phyloP scores from a whole-genome alignment of 169 alveolate species.

The Plasmodium cynomolgi region DNA sequence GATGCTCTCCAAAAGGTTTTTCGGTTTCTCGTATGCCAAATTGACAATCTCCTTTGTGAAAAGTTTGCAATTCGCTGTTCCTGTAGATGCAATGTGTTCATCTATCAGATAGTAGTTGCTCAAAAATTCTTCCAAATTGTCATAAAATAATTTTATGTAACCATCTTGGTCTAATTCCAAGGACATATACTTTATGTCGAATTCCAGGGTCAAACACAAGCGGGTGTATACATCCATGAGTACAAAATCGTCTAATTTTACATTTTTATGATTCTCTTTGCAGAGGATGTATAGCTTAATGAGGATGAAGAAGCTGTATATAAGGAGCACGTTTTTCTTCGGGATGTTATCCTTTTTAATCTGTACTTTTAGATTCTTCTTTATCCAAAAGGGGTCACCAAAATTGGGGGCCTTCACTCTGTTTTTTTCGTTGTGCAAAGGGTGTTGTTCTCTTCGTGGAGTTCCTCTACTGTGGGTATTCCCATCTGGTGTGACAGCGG shows the following conservation, averaged over 20 bases:
- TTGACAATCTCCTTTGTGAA: conserved; percentile 30
- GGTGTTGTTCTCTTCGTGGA: background rate
- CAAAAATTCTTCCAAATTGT: conserved; percentile 10
- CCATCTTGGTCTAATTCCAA: conserved; percentile 23
- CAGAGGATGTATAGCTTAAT: conserved; percentile 35
- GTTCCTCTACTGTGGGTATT: background rate
- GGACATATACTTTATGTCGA: conserved; percentile 40
- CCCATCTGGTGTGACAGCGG: background rate
- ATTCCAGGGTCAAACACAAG: conserved; percentile 35
- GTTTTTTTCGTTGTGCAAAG: background rate
- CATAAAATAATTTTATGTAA: conserved; percentile 36
- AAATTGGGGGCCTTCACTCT: background rate
- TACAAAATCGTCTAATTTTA: conserved; percentile 57
- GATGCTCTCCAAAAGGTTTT: conserved; percentile 15
- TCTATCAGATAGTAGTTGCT: conserved; percentile 12
- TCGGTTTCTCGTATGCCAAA: conserved; percentile 17
- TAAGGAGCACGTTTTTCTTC: conserved; percentile 37
- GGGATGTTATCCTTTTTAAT: conserved; percentile 37
- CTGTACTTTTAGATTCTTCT: conserved; percentile 2
- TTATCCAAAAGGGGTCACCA: conserved; percentile 7
- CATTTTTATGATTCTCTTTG: conserved; percentile 48
- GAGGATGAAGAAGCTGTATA: conserved; percentile 47
- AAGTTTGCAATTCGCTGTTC: background rate
- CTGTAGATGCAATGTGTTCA: conserved; percentile 22
- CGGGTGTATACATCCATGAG: conserved; percentile 39